These are phyloP conservation scores for Nyctanthes arbortristis DNA, from an alignment of 257 asterid genomes.

Conservation along the genomic window DNA sequence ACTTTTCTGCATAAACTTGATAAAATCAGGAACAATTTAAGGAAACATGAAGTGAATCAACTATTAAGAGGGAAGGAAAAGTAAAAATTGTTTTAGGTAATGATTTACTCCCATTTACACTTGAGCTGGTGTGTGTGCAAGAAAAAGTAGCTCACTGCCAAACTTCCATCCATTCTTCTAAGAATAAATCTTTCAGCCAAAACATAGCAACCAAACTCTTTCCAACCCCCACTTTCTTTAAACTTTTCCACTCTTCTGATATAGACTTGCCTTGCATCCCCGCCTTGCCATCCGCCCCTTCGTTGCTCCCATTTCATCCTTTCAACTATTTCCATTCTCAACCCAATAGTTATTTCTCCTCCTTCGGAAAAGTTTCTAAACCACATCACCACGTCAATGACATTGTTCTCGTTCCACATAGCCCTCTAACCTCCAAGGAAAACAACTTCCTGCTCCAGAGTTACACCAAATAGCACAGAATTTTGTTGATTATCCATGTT, in stretches of 20 bases:
- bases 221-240: slow-evolving; percentile 13
- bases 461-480: slow-evolving; percentile 36
- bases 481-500: slow-evolving; percentile 12
- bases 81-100: no score
- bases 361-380: slow-evolving; percentile 25
- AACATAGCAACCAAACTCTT: no score
- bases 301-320: slow-evolving; percentile 67
- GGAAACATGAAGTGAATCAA: no score
- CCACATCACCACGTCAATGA: slow-evolving; percentile 42
- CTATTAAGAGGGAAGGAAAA: no score
- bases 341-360: slow-evolving; percentile 38
- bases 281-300: slow-evolving; percentile 5
- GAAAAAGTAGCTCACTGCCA: slow-evolving; percentile 38
- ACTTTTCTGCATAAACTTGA: no score
- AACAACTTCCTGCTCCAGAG: no score
- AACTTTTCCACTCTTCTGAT: slow-evolving; percentile 35
- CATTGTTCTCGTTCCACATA: slow-evolving; percentile 36
- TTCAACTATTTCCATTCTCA: slow-evolving; percentile 52
- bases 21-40: no score
- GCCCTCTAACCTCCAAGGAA: slow-evolving; percentile 30
- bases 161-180: slow-evolving; percentile 54
- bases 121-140: slow-evolving; percentile 42
- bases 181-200: no score
- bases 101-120: no score
- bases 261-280: slow-evolving; percentile 14